Evolutionary conservation across 2,329 filamentous ascomycete species (phyloP).

Genomic region (Diplodia seriata): DNA sequence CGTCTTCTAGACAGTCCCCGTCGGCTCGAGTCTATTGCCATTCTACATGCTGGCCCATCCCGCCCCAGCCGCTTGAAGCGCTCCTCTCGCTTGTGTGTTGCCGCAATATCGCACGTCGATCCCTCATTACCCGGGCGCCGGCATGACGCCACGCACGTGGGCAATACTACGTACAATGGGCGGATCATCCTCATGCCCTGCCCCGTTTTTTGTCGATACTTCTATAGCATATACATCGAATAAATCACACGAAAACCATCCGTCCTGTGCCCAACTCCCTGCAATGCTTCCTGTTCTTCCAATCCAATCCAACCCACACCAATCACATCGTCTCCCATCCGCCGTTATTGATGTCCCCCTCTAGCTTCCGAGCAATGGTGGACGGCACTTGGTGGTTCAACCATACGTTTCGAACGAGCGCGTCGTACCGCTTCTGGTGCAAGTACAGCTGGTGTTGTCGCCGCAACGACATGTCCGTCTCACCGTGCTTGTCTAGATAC

Average conservation of each 20-base stretch:
- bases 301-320: neutral
- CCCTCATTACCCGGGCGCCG: slow-evolving; percentile 3
- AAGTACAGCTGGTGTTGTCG: slow-evolving; percentile 89
- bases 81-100: neutral
- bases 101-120: slow-evolving; percentile 14
- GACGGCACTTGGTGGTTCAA: slow-evolving; percentile 85
- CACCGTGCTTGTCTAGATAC: slow-evolving; percentile 94
- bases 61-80: neutral
- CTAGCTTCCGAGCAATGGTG: slow-evolving; percentile 85
- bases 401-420: slow-evolving; percentile 84
- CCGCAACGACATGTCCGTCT: slow-evolving; percentile 86
- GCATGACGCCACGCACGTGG: slow-evolving; percentile 13
- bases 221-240: slow-evolving; percentile 9
- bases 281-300: slow-evolving; percentile 10
- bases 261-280: slow-evolving; percentile 9
- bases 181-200: neutral
- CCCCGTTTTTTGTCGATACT: slow-evolving; percentile 1
- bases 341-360: slow-evolving; percentile 95
- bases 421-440: slow-evolving; percentile 93
- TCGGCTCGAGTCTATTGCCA: neutral
- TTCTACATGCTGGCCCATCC: too few relatives aligned
- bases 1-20: neutral
- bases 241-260: neutral
- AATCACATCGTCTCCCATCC: slow-evolving; percentile 82
- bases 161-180: neutral